Percentiles rank a stretch among this genome's conserved stretches.
These are phyloP conservation scores for Circinella umbellata DNA, from an alignment of 371 early-diverging fungal genomes.

Conservation along the genomic window DNA sequence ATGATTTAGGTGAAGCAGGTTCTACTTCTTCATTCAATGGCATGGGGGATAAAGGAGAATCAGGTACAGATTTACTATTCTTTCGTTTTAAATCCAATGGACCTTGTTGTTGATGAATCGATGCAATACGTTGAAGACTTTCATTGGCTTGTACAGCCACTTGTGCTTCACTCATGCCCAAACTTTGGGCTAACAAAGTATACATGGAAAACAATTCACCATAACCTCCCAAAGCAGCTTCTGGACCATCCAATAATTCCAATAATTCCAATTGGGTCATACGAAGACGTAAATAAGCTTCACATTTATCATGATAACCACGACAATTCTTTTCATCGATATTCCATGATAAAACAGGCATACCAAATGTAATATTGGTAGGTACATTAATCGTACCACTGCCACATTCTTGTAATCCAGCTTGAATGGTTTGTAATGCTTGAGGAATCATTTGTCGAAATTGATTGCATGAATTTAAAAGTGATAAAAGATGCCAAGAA, in stretches of 20 bases:
- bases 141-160: neutral
- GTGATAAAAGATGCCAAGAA: conserved; percentile 87
- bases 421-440: conserved; percentile 73
- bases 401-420: conserved; percentile 61
- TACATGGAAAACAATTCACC: conserved; percentile 65
- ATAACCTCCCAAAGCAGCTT: conserved; percentile 55
- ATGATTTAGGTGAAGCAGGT: neutral
- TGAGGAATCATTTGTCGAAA: conserved; percentile 27
- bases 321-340: conserved; percentile 6
- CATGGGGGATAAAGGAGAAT: neutral
- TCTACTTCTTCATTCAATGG: neutral
- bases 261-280: conserved; percentile 30
- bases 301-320: conserved; percentile 29
- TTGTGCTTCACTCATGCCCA: conserved; percentile 15
- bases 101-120: neutral
- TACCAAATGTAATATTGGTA: conserved; percentile 8
- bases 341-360: conserved; percentile 12
- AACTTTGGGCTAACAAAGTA: conserved; percentile 49
- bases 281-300: conserved; percentile 28
- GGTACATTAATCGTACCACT: conserved; percentile 11
- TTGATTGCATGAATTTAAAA: conserved; percentile 66
- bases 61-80: neutral
- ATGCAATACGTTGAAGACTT: neutral
- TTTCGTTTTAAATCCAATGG: too few species aligned
- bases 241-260: conserved; percentile 50